Conservation (phyloP, 1,139 yeast species). For the Debaryomyces singareniensis region DNA sequence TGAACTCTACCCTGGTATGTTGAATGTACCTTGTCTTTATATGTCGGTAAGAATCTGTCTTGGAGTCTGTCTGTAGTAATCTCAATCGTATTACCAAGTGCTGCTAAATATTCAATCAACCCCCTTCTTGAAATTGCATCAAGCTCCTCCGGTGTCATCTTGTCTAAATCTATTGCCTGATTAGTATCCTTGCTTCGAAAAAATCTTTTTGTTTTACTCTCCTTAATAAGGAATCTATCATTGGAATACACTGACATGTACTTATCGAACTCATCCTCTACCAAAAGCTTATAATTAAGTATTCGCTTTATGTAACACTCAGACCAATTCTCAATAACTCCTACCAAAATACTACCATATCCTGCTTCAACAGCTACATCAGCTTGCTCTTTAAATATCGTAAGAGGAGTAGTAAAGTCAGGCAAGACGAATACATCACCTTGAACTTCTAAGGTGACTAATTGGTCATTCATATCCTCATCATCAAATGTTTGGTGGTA, state of each 20-base stretch:
- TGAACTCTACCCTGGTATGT: slow-evolving; percentile 54
- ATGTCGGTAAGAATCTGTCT: slow-evolving; percentile 64
- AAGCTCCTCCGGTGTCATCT: slow-evolving; percentile 40
- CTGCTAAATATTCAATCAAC: slow-evolving; percentile 72
- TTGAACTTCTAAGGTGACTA: slow-evolving; percentile 56
- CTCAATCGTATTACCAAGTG: slow-evolving; percentile 79
- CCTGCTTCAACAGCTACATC: slow-evolving; percentile 88
- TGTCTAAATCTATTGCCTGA: slow-evolving; percentile 28
- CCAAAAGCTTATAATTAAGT: slow-evolving; percentile 48
- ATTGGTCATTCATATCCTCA: slow-evolving; percentile 45
- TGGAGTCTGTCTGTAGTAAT: slow-evolving; percentile 78
- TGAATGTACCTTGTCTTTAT: slow-evolving; percentile 60
- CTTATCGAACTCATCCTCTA: slow-evolving; percentile 51
- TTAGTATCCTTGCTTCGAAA: slow-evolving; percentile 28
- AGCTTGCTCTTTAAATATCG: slow-evolving; percentile 85
- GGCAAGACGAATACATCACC: slow-evolving; percentile 65
- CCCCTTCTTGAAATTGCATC: slow-evolving; percentile 67
- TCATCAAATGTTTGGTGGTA: slow-evolving; percentile 38
- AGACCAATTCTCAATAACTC: slow-evolving; percentile 77
- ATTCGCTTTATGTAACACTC: slow-evolving; percentile 56
- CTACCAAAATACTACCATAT: slow-evolving; percentile 73
- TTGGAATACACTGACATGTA: slow-evolving; percentile 40
- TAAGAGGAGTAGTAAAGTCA: slow-evolving; percentile 47
- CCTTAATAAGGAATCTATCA: slow-evolving; percentile 31
- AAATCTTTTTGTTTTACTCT: slow-evolving; percentile 39